Evolutionary conservation across 495 filamentous ascomycete genomes (phyloP).

Genomic region (Pyronema domesticum): DNA sequence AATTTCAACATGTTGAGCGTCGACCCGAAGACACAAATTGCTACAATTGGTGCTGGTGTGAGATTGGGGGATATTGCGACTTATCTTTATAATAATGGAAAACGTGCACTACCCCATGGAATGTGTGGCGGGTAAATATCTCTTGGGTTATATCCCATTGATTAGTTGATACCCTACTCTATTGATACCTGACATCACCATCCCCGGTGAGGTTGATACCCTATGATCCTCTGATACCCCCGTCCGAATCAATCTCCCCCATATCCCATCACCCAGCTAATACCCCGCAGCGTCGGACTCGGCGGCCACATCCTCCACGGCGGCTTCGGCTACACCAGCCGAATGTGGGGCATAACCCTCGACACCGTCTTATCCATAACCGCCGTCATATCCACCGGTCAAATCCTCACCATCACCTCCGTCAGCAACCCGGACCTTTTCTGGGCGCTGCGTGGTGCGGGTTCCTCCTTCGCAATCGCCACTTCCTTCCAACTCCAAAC

Average conservation of each 20-base stretch:
- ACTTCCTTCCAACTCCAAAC: slow-evolving; percentile 46
- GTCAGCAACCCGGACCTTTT: slow-evolving; percentile 32
- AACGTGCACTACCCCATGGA: slow-evolving; percentile 32
- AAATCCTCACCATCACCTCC: slow-evolving; percentile 28
- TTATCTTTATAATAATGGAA: slow-evolving; percentile 40
- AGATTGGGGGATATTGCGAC: slow-evolving; percentile 42
- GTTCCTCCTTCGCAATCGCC: slow-evolving; percentile 44
- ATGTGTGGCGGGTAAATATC: slow-evolving; percentile 16
- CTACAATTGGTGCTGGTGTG: slow-evolving; percentile 48
- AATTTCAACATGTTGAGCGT: slow-evolving; percentile 32
- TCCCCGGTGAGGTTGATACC: no score
- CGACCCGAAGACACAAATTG: slow-evolving; percentile 37
- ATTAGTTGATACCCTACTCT: no score
- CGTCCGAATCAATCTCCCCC: no score
- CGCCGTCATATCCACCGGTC: slow-evolving; percentile 47
- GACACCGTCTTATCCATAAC: slow-evolving; percentile 43
- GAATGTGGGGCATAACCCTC: slow-evolving; percentile 45
- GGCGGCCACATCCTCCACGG: slow-evolving; percentile 60
- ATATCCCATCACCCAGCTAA: no score
- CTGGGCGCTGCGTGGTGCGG: slow-evolving; percentile 42
- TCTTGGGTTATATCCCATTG: no score
- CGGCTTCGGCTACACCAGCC: slow-evolving; percentile 43
- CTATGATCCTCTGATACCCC: no score
- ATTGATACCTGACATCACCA: no score
- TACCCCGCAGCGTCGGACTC: slow-evolving; percentile 44